Conservation (phyloP, 192 early-diverging fungal species). For the Podila minutissima region DNA sequence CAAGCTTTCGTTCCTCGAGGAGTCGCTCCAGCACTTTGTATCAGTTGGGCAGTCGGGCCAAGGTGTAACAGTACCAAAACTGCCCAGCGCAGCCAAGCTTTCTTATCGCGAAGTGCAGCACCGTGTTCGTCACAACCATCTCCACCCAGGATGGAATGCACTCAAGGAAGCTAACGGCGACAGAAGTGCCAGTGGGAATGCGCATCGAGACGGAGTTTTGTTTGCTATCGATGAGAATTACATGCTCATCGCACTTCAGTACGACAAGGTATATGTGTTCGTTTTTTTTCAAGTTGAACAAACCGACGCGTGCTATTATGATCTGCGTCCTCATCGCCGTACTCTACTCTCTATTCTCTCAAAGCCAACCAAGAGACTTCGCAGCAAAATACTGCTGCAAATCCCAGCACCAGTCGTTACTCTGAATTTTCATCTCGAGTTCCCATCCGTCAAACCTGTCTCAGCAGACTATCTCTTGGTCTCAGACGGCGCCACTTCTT, state of each 20-base stretch:
- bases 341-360: not conserved
- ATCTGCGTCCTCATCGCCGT: not conserved
- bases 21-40: constrained; percentile 46
- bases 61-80: constrained; percentile 44
- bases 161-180: constrained; percentile 31
- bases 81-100: constrained; percentile 58
- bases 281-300: not conserved
- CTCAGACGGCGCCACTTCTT: constrained; percentile 33
- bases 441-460: constrained; percentile 34
- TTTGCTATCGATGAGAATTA: constrained; percentile 51
- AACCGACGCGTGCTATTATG: not conserved
- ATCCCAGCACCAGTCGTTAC: constrained; percentile 20
- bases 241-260: constrained; percentile 40
- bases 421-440: constrained; percentile 28
- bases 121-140: constrained; percentile 73
- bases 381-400: constrained; percentile 32
- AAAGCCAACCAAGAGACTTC: constrained; percentile 12
- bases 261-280: constrained; percentile 39
- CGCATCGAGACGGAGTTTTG: constrained; percentile 29
- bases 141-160: constrained; percentile 61
- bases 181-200: not conserved
- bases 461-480: constrained; percentile 36
- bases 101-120: constrained; percentile 71
- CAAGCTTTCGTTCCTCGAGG: constrained; percentile 68
- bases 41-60: constrained; percentile 35